A percentile compares a stretch with the other conserved stretches of the same genome.
These are phyloP conservation scores for Tuber indicum DNA, from an alignment of 495 filamentous ascomycete genomes.

Conservation along the genomic window DNA sequence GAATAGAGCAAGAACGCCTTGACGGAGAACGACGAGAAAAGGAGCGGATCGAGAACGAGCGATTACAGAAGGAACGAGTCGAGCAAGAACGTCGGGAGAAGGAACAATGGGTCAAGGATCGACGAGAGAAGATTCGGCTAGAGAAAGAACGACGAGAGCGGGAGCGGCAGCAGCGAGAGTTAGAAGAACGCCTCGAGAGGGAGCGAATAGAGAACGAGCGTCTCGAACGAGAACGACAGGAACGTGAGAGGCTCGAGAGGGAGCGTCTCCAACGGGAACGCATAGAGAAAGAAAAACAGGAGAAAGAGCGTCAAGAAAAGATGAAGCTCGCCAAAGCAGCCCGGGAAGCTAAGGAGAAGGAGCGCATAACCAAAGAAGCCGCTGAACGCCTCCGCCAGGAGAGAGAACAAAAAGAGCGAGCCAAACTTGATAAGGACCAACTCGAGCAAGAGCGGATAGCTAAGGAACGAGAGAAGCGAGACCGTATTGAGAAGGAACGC, in stretches of 20 bases:
- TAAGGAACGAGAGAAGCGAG: constrained; percentile 35
- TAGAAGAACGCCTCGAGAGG: constrained; percentile 22
- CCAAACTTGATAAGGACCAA: constrained; percentile 37
- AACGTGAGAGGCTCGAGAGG: constrained; percentile 45
- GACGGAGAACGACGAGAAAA: constrained; percentile 32
- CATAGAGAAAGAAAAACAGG: constrained; percentile 45
- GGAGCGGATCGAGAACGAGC: constrained; percentile 16
- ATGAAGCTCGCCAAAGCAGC: constrained; percentile 39
- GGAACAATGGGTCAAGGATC: constrained; percentile 51
- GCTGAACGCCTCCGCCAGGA: constrained; percentile 33
- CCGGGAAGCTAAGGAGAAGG: constrained; percentile 37
- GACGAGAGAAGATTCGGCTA: constrained; percentile 44
- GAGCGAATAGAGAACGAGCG: constrained; percentile 41
- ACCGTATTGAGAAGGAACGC: constrained; percentile 37
- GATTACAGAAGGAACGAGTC: constrained; percentile 23
- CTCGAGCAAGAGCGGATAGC: constrained; percentile 45
- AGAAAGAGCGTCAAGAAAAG: constrained; percentile 48
- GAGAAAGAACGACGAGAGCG: constrained; percentile 44
- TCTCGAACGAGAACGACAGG: constrained; percentile 45
- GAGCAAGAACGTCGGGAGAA: constrained; percentile 43
- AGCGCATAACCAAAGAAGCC: constrained; percentile 35
- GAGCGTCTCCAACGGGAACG: constrained; percentile 44
- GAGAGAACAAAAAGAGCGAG: constrained; percentile 30
- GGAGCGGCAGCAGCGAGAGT: constrained; percentile 32
- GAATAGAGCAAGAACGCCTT: constrained; percentile 14